A percentile compares a stretch with the other conserved stretches of the same genome.
Conservation (phyloP, 2,329 filamentous ascomycete species). For the Salinomyces thailandicus region DNA sequence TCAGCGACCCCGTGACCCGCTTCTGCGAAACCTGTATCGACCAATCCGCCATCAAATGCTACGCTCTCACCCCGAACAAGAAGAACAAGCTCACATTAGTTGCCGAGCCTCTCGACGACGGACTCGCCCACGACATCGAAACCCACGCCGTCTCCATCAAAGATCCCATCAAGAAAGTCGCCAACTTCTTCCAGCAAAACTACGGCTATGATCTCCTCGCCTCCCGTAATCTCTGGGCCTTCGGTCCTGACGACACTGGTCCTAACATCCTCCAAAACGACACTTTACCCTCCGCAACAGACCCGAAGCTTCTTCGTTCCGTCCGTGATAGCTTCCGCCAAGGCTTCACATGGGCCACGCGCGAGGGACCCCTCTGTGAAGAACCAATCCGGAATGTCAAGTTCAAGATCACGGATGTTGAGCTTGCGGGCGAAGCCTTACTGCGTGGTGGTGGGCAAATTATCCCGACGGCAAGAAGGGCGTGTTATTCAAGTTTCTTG, state of each 20-base stretch:
- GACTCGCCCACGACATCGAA: constrained; percentile 92
- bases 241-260: constrained; percentile 87
- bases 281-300: constrained; percentile 85
- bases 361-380: constrained; percentile 94
- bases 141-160: constrained; percentile 80
- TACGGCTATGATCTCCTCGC: constrained; percentile 96
- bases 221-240: constrained; percentile 93
- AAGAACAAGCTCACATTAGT: constrained; percentile 99
- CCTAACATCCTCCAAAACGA: constrained; percentile 96
- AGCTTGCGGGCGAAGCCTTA: constrained; percentile 79
- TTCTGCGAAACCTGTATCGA: constrained; percentile 98
- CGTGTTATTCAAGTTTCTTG: constrained; percentile 91
- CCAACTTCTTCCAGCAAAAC: constrained; percentile 93
- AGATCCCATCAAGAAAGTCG: constrained; percentile 83
- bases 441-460: constrained; percentile 94
- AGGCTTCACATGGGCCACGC: constrained; percentile 91
- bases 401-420: constrained; percentile 88
- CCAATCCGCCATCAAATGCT: constrained; percentile 95
- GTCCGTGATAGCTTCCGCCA: constrained; percentile 90
- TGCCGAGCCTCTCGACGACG: constrained; percentile 87
- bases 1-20: constrained; percentile 91
- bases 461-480: constrained; percentile 84
- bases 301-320: constrained; percentile 77
- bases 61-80: constrained; percentile 95
- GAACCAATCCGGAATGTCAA: constrained; percentile 98